These are phyloP conservation scores for Sambucus nigra DNA, from an alignment of 129 eudicot species.

Conservation along the genomic window DNA sequence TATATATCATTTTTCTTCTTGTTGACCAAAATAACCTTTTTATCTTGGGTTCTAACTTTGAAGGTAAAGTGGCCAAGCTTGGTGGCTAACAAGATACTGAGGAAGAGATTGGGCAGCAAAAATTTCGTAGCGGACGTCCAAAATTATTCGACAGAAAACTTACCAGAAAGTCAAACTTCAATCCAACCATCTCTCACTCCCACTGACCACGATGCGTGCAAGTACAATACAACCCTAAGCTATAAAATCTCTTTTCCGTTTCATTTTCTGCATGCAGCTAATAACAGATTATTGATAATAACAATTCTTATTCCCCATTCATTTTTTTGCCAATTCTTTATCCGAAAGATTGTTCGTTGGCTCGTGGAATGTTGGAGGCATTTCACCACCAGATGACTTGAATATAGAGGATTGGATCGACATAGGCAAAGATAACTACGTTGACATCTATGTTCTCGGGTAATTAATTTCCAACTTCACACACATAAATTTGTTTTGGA, in stretches of 20 bases:
- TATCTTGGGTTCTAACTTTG: background rate
- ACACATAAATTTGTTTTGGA: background rate
- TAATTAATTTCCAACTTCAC: background rate
- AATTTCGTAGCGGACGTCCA: constrained; percentile 10
- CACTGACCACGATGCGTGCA: background rate
- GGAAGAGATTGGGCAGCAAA: constrained; percentile 11
- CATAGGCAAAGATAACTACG: constrained; percentile 7
- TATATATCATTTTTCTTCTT: background rate
- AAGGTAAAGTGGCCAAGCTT: constrained; percentile 14
- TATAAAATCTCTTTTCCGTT: background rate
- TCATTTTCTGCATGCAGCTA: background rate
- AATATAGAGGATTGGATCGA: constrained; percentile 22
- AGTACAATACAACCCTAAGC: constrained; percentile 6
- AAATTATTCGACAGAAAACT: constrained; percentile 5
- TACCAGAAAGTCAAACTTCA: constrained; percentile 7
- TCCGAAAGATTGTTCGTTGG: constrained; percentile 23
- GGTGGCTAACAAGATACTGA: constrained; percentile 10
- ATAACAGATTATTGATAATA: background rate
- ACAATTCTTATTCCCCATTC: constrained; percentile 3
- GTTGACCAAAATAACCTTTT: background rate
- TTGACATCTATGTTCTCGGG: constrained; percentile 38
- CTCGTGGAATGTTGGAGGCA: constrained; percentile 41
- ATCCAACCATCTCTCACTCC: background rate
- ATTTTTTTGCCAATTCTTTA: background rate
- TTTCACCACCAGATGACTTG: constrained; percentile 24